phyloP scores from a whole-genome alignment of 768 basidiomycete genomes.

The Leccinum barrowsii region DNA sequence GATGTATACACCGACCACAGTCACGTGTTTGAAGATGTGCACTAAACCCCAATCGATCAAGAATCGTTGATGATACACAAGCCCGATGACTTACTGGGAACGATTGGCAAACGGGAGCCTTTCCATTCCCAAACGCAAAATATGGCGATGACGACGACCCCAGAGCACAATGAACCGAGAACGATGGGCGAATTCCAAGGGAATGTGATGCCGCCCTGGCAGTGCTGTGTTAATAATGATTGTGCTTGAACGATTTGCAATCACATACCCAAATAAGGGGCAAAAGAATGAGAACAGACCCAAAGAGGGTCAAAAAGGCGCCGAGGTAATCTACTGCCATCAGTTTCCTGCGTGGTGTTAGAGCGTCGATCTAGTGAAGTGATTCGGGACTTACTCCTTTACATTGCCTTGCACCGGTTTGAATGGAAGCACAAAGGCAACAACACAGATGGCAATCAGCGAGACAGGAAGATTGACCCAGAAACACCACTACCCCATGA shows the following conservation, averaged over 20 bases:
- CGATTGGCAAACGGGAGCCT: constrained; percentile 63
- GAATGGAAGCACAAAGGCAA: constrained; percentile 64
- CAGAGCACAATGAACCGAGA: constrained; percentile 54
- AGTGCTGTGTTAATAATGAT: constrained; percentile 1
- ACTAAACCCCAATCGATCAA: constrained; percentile 37
- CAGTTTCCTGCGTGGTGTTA: constrained; percentile 47
- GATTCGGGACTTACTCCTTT: constrained; percentile 34
- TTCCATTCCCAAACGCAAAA: constrained; percentile 77
- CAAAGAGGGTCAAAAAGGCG: constrained; percentile 52
- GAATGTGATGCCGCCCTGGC: constrained; percentile 67
- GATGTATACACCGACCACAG: constrained; percentile 65
- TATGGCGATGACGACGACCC: constrained; percentile 47
- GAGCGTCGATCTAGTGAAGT: neutral
- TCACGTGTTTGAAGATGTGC: constrained; percentile 66
- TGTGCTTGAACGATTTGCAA: neutral
- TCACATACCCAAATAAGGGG: constrained; percentile 66
- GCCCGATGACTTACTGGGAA: constrained; percentile 50
- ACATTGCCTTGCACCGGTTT: constrained; percentile 63
- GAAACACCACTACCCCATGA: constrained; percentile 58
- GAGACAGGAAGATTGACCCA: constrained; percentile 69
- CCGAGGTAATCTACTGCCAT: constrained; percentile 64
- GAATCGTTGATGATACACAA: neutral
- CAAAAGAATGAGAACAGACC: constrained; percentile 60
- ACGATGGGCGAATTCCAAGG: constrained; percentile 70
- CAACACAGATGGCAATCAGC: constrained; percentile 48